Conservation (phyloP, 2,329 filamentous ascomycete species). For the Coccinonectria pachysandricola region DNA sequence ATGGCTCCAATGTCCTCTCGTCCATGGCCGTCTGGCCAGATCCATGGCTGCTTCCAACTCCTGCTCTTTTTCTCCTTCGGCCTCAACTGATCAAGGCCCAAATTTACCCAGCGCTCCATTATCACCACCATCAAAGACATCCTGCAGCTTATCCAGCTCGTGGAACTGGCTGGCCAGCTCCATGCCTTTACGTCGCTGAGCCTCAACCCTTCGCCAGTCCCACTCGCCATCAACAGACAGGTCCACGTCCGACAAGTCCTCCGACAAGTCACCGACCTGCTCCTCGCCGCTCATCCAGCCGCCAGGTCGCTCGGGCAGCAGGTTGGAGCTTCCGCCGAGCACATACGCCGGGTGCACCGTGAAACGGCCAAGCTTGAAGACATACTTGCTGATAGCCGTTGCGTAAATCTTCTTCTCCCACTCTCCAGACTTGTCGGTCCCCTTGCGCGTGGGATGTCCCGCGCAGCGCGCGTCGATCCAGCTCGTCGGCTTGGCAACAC, state of each 20-base stretch:
- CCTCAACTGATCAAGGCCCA: constrained; percentile 25
- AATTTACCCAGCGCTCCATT: constrained; percentile 42
- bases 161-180: constrained; percentile 45
- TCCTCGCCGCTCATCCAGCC: constrained; percentile 45
- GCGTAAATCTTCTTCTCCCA: constrained; percentile 59
- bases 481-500: constrained; percentile 42
- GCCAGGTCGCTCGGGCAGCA: constrained; percentile 65
- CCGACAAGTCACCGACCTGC: constrained; percentile 29
- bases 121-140: constrained; percentile 43
- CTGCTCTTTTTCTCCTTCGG: too few relatives aligned
- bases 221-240: constrained; percentile 31
- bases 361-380: constrained; percentile 70
- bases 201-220: constrained; percentile 50
- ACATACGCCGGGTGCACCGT: constrained; percentile 76
- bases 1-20: too few relatives aligned
- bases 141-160: constrained; percentile 42
- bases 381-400: constrained; percentile 67
- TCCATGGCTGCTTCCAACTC: too few relatives aligned
- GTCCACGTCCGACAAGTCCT: constrained; percentile 27
- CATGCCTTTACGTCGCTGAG: constrained; percentile 44
- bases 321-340: constrained; percentile 52
- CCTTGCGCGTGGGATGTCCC: constrained; percentile 30
- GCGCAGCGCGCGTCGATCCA: constrained; percentile 41
- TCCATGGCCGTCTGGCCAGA: too few relatives aligned
- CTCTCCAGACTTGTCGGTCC: constrained; percentile 26